These are phyloP conservation scores for Misopates orontium DNA, from an alignment of 257 asterid genomes.

Conservation along the genomic window DNA sequence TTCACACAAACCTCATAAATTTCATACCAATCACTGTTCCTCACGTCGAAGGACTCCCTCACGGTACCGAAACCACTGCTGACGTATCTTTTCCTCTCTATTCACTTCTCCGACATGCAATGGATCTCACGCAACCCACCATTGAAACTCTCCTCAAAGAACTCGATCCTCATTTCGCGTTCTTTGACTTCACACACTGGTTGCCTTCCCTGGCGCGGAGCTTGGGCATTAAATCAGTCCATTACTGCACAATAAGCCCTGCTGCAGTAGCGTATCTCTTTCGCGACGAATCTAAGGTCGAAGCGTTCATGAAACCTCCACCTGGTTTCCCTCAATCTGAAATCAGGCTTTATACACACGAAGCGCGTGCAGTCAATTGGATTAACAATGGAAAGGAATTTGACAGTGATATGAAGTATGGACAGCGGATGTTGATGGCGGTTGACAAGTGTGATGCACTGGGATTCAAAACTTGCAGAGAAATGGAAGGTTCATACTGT, in stretches of 20 bases:
- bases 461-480: slow-evolving; percentile 43
- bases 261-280: slow-evolving; percentile 39
- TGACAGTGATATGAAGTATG: slow-evolving; percentile 30
- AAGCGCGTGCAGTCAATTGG: slow-evolving; percentile 33
- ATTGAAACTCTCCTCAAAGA: slow-evolving; percentile 29
- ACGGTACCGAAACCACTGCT: slow-evolving; percentile 46
- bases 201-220: slow-evolving; percentile 41
- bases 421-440: slow-evolving; percentile 31
- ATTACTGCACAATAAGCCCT: slow-evolving; percentile 40
- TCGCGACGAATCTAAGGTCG: slow-evolving; percentile 33
- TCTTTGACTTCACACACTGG: slow-evolving; percentile 56
- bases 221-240: slow-evolving; percentile 32
- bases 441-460: slow-evolving; percentile 37
- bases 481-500: slow-evolving; percentile 41
- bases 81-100: slow-evolving; percentile 46
- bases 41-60: slow-evolving; percentile 43
- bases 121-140: slow-evolving; percentile 41
- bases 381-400: slow-evolving; percentile 35
- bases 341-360: slow-evolving; percentile 39
- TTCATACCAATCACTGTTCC: slow-evolving; percentile 44
- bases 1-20: slow-evolving; percentile 31
- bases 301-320: slow-evolving; percentile 42
- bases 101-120: slow-evolving; percentile 42
- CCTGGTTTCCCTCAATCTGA: slow-evolving; percentile 33
- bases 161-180: slow-evolving; percentile 41